Evolutionary conservation across 192 early-diverging fungal genomes (phyloP).

Genomic region (Coemansia sp.): DNA sequence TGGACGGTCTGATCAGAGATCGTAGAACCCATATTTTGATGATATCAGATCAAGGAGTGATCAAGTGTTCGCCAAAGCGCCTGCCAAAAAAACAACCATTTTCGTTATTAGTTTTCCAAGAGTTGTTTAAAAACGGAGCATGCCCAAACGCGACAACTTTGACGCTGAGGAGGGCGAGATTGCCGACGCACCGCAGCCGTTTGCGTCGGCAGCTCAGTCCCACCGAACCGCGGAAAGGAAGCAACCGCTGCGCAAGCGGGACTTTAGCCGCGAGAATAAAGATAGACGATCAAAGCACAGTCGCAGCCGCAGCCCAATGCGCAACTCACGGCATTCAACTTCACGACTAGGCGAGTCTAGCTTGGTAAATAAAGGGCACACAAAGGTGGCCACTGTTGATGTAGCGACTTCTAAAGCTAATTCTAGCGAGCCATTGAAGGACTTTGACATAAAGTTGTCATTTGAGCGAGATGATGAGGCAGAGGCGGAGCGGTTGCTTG

Average conservation of each 20-base stretch:
- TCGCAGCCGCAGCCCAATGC: slow-evolving; percentile 16
- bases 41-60: no score
- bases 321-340: not conserved
- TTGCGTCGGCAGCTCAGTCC: not conserved
- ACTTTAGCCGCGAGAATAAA: not conserved
- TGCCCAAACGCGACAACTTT: not conserved
- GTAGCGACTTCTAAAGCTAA: not conserved
- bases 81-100: not conserved
- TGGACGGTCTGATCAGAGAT: no score
- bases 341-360: not conserved
- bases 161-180: slow-evolving; percentile 43
- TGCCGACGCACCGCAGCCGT: slow-evolving; percentile 4
- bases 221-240: not conserved
- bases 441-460: slow-evolving; percentile 13
- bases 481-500: slow-evolving; percentile 77
- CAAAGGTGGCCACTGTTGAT: not conserved
- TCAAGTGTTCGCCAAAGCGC: no score
- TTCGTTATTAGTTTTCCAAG: not conserved
- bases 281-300: not conserved
- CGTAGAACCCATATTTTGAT: no score
- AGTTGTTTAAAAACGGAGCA: not conserved
- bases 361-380: slow-evolving; percentile 25
- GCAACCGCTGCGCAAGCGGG: not conserved
- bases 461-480: slow-evolving; percentile 58
- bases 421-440: not conserved